Conservation (phyloP, 75 land plant genomes). For the Pinus tabuliformis region DNA sequence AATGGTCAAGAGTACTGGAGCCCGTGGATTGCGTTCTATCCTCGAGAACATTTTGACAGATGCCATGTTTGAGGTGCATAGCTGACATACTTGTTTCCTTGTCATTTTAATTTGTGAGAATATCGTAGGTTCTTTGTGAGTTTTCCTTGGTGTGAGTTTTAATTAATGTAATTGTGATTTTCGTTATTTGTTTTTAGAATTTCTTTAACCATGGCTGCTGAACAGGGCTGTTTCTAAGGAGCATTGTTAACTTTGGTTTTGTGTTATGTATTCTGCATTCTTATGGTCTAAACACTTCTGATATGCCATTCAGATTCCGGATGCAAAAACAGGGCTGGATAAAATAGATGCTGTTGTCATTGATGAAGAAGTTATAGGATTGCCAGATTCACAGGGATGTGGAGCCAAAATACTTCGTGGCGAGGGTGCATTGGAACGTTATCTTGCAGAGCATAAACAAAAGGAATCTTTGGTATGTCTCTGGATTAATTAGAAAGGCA, state of each 20-base stretch:
- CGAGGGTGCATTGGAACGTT: slow-evolving; percentile 70
- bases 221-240: background rate
- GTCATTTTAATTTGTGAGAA: background rate
- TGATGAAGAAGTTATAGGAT: slow-evolving; percentile 76
- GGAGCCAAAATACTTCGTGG: slow-evolving; percentile 89
- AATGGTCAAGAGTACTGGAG: slow-evolving; percentile 86
- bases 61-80: slow-evolving; percentile 90
- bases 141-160: background rate
- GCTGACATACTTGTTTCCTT: slow-evolving; percentile 7
- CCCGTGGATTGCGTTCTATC: slow-evolving; percentile 84
- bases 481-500: background rate
- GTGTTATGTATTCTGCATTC: background rate
- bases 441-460: slow-evolving; percentile 36
- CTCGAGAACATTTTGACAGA: slow-evolving; percentile 79
- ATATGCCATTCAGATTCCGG: slow-evolving; percentile 63
- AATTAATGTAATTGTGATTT: background rate
- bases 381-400: slow-evolving; percentile 40
- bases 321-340: slow-evolving; percentile 51
- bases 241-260: background rate
- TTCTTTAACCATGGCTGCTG: background rate
- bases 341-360: slow-evolving; percentile 85
- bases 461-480: slow-evolving; percentile 36
- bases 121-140: background rate
- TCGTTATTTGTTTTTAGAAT: background rate
- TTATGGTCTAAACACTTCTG: background rate